Conservation (phyloP, 1,284 basidiomycete species). For the Trichosporon faecale region DNA sequence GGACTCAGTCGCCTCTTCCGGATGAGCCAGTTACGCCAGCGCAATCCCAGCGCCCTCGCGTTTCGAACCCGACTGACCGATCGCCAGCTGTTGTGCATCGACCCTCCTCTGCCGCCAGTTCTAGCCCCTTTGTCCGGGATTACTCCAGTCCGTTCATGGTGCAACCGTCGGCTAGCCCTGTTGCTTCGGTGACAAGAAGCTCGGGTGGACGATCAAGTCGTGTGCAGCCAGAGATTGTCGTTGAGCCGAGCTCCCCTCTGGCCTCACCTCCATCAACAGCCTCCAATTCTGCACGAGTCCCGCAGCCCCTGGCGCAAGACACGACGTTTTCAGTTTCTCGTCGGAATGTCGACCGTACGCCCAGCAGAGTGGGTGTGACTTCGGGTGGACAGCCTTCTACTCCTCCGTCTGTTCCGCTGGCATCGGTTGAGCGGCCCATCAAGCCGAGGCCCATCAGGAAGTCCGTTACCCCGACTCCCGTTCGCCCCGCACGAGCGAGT, state of each 20-base stretch:
- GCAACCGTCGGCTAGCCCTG: neutral
- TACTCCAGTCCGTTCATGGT: conserved; percentile 6
- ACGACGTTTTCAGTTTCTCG: neutral
- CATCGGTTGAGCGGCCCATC: neutral
- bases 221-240: neutral
- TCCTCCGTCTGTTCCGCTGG: neutral
- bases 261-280: neutral
- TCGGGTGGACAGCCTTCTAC: neutral
- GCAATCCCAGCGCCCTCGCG: neutral
- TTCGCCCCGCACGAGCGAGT: neutral
- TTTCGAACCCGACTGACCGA: neutral
- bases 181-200: neutral
- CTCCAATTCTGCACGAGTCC: neutral
- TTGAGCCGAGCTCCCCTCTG: neutral
- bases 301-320: neutral
- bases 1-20: neutral
- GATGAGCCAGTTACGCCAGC: neutral
- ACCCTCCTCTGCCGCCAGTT: neutral
- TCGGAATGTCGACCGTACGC: neutral
- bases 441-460: neutral
- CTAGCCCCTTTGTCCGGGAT: neutral
- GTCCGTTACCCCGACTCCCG: neutral
- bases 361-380: neutral
- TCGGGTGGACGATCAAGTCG: neutral
- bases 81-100: neutral